These are phyloP conservation scores for Monosporascus cannonballus DNA, from an alignment of 2,329 filamentous ascomycete species.

Conservation along the genomic window DNA sequence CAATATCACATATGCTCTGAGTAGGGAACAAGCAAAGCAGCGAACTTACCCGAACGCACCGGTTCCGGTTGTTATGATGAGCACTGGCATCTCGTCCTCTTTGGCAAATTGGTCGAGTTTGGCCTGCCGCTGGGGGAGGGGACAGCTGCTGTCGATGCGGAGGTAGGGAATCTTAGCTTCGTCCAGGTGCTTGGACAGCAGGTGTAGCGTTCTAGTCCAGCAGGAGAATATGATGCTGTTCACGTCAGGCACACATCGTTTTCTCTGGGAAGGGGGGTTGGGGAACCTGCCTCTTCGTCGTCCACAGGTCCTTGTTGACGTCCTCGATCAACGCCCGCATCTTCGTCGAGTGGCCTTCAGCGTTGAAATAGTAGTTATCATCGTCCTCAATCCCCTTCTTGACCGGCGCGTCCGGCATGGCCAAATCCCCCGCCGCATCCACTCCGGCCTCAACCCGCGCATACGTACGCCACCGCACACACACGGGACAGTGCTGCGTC, in stretches of 20 bases:
- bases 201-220: conserved; percentile 37
- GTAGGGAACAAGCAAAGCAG: background rate
- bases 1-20: no score
- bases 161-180: conserved; percentile 21
- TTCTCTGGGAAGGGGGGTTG: background rate
- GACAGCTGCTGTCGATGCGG: conserved; percentile 39
- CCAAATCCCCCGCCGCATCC: no score
- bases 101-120: conserved; percentile 33
- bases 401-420: no score
- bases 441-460: no score
- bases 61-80: conserved; percentile 48
- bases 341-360: conserved; percentile 25
- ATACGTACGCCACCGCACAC: conserved; percentile 1
- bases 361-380: conserved; percentile 19
- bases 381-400: no score
- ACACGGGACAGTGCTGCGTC: conserved; percentile 17
- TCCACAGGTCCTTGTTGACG: conserved; percentile 18
- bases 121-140: conserved; percentile 27
- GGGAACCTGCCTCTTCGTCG: conserved; percentile 19
- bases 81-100: conserved; percentile 22
- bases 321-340: conserved; percentile 22
- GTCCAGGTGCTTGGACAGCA: conserved; percentile 27
- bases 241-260: conserved; percentile 1
- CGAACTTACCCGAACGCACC: conserved; percentile 40
- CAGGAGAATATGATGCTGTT: conserved; percentile 39